A percentile compares a stretch with the other conserved stretches of the same genome.
Conservation (phyloP, 2,329 filamentous ascomycete species). For the Aspergillus fumigatiaffinis region DNA sequence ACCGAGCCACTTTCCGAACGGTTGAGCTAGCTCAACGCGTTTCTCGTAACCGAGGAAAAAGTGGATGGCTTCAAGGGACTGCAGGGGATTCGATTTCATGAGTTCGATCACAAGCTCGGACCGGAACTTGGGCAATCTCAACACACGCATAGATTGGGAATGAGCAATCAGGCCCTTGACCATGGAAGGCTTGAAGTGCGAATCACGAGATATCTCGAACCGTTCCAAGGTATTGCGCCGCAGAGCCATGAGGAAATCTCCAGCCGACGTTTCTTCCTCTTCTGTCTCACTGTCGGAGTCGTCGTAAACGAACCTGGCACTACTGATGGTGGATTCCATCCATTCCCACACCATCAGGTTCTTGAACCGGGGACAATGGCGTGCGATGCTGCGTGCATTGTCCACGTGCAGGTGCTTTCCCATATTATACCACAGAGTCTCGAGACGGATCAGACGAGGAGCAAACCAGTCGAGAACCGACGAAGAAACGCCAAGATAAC, state of each 20-base stretch:
- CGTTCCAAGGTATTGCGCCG: neutral
- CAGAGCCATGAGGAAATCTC: neutral
- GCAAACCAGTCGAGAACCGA: neutral
- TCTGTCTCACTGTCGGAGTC: neutral
- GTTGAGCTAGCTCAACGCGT: neutral
- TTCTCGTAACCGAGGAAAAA: neutral
- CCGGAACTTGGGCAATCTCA: neutral
- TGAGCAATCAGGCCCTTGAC: neutral
- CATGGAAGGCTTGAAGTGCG: neutral
- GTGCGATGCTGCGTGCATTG: neutral
- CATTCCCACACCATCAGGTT: neutral
- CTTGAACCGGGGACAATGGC: neutral
- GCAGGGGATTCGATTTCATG: neutral
- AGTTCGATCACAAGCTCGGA: neutral
- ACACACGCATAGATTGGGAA: neutral
- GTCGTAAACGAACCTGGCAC: neutral
- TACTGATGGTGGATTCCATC: neutral
- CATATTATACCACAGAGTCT: neutral
- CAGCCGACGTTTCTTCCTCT: neutral
- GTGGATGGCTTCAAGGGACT: neutral
- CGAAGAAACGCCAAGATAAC: neutral
- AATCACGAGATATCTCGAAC: neutral
- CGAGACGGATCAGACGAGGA: neutral
- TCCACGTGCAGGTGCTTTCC: neutral
- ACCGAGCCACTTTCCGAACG: neutral